Evolutionary conservation across 169 alveolate species (phyloP).

Genomic region (Cryptosporidium bovis): DNA sequence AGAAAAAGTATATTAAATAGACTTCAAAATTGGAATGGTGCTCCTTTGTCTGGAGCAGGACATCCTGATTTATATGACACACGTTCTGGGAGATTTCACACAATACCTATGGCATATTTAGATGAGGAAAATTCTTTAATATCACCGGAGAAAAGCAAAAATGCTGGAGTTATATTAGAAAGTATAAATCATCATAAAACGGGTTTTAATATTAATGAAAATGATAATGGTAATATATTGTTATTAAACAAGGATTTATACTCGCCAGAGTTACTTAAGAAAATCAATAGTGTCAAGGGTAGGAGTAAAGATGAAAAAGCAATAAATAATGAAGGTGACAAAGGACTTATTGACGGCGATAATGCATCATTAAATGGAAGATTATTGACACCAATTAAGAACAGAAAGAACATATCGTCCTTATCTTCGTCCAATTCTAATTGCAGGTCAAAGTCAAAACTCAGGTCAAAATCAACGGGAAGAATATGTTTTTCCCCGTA

Average conservation of each 20-base stretch:
- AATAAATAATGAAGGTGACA: slow-evolving; percentile 4
- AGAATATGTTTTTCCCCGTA: slow-evolving; percentile 72
- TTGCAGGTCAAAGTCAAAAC: slow-evolving; percentile 13
- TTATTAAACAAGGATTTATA: slow-evolving; percentile 18
- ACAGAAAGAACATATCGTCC: background rate
- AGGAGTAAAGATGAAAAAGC: background rate
- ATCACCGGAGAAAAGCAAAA: background rate
- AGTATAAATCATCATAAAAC: background rate
- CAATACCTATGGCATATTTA: slow-evolving; percentile 59
- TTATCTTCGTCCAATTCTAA: background rate
- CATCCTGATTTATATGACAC: slow-evolving; percentile 64
- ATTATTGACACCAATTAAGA: background rate
- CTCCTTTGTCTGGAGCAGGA: slow-evolving; percentile 74
- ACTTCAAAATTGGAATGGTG: slow-evolving; percentile 71
- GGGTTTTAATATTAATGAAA: slow-evolving; percentile 3
- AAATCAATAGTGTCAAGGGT: background rate
- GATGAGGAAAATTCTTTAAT: background rate
- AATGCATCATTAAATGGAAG: background rate
- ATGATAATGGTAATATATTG: background rate
- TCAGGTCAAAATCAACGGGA: slow-evolving; percentile 45
- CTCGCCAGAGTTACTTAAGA: background rate
- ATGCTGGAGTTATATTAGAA: background rate
- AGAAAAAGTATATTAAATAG: slow-evolving; percentile 52
- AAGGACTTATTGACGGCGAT: background rate
- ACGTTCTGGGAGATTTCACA: slow-evolving; percentile 67